Conservation (phyloP, 192 early-diverging fungal genomes). For the Martensiomyces pterosporus region DNA sequence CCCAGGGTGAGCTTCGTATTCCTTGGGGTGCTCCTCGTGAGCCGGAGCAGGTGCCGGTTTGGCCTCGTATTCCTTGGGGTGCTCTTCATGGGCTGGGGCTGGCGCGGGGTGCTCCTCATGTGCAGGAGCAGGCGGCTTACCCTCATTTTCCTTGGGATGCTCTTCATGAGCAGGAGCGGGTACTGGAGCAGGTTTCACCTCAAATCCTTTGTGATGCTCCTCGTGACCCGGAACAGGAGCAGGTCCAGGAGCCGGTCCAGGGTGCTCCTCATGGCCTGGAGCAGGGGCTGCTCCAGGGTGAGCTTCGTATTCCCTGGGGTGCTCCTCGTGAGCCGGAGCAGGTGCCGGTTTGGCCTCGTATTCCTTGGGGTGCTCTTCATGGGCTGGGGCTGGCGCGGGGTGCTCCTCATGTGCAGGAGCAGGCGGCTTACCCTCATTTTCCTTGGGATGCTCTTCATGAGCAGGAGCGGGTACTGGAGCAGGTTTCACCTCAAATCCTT, state of each 20-base stretch:
- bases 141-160: not conserved
- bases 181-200: slow-evolving; percentile 7
- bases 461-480: slow-evolving; percentile 1
- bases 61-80: not conserved
- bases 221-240: not conserved
- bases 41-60: not conserved
- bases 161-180: slow-evolving; percentile 1
- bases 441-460: slow-evolving; percentile 13
- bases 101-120: not conserved
- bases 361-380: slow-evolving; percentile 1
- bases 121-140: too few species aligned
- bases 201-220: not conserved
- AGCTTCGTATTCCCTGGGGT: not conserved
- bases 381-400: slow-evolving; percentile 3
- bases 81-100: slow-evolving; percentile 1
- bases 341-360: slow-evolving; percentile 5
- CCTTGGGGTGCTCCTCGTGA: slow-evolving; percentile 3
- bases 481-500: slow-evolving; percentile 1
- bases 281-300: not conserved
- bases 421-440: too few species aligned
- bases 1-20: not conserved
- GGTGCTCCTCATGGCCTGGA: not conserved
- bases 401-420: not conserved
- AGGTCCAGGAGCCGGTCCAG: not conserved
- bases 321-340: slow-evolving; percentile 6